Evolutionary conservation across 208 protist species (phyloP).

Genomic region (Trypanosoma lewisi): DNA sequence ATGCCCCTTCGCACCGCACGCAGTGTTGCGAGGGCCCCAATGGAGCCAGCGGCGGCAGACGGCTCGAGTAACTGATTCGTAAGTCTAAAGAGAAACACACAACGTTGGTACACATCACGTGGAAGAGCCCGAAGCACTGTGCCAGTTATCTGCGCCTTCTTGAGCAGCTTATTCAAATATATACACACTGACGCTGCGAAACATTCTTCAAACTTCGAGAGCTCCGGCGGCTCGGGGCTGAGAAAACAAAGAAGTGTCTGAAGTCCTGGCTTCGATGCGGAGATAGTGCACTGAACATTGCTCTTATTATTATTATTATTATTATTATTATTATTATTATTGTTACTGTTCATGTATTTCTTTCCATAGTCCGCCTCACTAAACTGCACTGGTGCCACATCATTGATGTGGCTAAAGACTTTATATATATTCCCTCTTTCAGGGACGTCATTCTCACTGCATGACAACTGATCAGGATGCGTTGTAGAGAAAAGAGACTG

Average conservation of each 20-base stretch:
- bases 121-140: conserved; percentile 4
- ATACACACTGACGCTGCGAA: conserved; percentile 7
- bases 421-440: neutral
- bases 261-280: conserved; percentile 9
- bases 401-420: conserved; percentile 14
- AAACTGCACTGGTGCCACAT: conserved; percentile 20
- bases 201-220: conserved; percentile 11
- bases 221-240: conserved; percentile 1
- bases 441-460: neutral
- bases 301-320: neutral
- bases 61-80: conserved; percentile 22
- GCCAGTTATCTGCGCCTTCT: neutral
- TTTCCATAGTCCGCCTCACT: neutral
- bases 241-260: conserved; percentile 24
- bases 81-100: conserved; percentile 22
- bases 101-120: conserved; percentile 26
- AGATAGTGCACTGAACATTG: neutral
- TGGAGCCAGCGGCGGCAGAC: conserved; percentile 5
- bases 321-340: neutral
- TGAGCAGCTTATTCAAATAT: conserved; percentile 13
- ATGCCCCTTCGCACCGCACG: conserved; percentile 48
- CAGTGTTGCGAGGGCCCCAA: conserved; percentile 19
- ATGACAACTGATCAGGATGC: neutral
- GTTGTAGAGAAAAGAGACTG: neutral
- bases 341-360: neutral